A percentile compares a stretch with the other conserved stretches of the same genome.
Conservation (phyloP, 1,139 yeast genomes). For the Zygotorulaspora mrakii region DNA sequence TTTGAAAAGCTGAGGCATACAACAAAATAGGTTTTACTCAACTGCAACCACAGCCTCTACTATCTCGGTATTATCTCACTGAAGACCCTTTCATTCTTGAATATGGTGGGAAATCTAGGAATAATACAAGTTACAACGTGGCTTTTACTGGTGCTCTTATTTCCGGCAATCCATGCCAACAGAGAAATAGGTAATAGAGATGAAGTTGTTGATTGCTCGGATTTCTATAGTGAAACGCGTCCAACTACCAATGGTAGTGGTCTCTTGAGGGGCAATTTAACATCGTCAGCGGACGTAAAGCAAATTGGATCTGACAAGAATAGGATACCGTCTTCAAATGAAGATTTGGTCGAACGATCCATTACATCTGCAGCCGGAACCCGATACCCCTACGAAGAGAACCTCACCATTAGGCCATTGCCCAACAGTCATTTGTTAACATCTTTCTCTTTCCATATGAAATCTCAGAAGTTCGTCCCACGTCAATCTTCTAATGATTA, state of each 20-base stretch:
- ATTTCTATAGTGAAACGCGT: neutral
- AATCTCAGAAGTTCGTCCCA: conserved; percentile 46
- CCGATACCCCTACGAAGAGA: conserved; percentile 52
- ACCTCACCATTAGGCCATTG: conserved; percentile 59
- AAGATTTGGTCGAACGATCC: neutral
- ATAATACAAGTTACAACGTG: neutral
- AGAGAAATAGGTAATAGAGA: neutral
- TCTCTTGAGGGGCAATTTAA: neutral
- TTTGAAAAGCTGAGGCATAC: too few relatives aligned
- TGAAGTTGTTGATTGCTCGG: neutral
- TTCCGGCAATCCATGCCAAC: neutral
- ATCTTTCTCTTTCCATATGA: conserved; percentile 54
- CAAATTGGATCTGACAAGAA: neutral
- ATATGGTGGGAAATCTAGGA: neutral
- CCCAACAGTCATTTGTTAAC: conserved; percentile 66
- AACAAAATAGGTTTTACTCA: too few relatives aligned
- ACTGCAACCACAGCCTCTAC: too few relatives aligned
- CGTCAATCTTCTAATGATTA: conserved; percentile 27
- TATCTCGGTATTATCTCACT: too few relatives aligned
- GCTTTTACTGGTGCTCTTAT: neutral
- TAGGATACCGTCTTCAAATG: neutral
- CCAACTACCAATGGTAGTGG: neutral
- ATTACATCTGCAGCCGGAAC: conserved; percentile 10
- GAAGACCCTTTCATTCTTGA: too few relatives aligned
- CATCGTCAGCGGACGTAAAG: neutral